These are phyloP conservation scores for Areca catechu DNA, from an alignment of 176 grass and related monocot genomes.

Conservation along the genomic window DNA sequence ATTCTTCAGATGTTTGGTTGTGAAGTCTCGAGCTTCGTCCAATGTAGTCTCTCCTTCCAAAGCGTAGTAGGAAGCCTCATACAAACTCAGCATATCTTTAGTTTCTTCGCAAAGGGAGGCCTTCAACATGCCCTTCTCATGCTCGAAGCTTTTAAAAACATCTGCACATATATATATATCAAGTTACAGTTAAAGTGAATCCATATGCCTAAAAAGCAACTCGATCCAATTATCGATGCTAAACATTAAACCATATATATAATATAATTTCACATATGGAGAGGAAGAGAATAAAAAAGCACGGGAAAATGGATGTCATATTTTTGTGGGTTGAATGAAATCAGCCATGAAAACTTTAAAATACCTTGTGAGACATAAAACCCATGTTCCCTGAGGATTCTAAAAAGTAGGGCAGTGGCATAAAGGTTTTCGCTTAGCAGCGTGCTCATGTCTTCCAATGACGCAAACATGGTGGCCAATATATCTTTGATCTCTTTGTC, in stretches of 20 bases:
- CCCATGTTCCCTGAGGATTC: slow-evolving; percentile 28
- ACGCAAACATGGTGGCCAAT: neutral
- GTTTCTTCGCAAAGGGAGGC: neutral
- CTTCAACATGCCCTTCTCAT: slow-evolving; percentile 2
- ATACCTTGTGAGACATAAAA: slow-evolving; percentile 29
- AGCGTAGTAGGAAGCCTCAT: slow-evolving; percentile 35
- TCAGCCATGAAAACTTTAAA: neutral
- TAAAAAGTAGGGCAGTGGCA: slow-evolving; percentile 26
- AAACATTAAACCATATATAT: too few species aligned
- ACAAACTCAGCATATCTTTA: slow-evolving; percentile 20
- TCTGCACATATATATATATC: neutral
- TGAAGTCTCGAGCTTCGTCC: slow-evolving; percentile 21
- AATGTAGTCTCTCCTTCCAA: slow-evolving; percentile 15
- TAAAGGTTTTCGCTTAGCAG: slow-evolving; percentile 10
- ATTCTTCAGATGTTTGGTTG: neutral
- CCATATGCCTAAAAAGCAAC: too few species aligned
- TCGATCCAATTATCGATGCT: too few species aligned
- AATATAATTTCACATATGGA: too few species aligned
- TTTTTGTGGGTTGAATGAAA: neutral
- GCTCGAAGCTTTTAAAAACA: slow-evolving; percentile 11
- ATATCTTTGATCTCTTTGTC: slow-evolving; percentile 23
- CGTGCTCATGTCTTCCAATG: slow-evolving; percentile 3
- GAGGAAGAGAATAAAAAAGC: too few species aligned
- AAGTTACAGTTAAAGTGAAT: too few species aligned
- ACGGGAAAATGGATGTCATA: too few species aligned